Conservation (phyloP, 2,329 filamentous ascomycete species). For the Phialophora verrucosa region DNA sequence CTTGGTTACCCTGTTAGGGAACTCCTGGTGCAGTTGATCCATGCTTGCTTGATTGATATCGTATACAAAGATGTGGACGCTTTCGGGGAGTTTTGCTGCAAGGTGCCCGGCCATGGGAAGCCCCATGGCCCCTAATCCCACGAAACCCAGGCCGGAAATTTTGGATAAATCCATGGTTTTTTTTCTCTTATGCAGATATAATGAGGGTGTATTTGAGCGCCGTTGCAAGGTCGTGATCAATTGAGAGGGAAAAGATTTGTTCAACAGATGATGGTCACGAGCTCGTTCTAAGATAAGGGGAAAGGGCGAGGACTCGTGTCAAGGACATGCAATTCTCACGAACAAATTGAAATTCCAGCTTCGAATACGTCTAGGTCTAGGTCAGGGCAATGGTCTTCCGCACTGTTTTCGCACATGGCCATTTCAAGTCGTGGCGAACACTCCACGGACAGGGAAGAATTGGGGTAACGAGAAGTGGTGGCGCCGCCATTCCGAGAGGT, state of each 20-base stretch:
- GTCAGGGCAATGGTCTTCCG: not conserved
- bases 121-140: conserved; percentile 63
- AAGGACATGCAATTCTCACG: not conserved
- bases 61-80: conserved; percentile 55
- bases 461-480: not conserved
- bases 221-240: not conserved
- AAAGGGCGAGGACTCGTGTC: not conserved
- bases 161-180: conserved; percentile 28
- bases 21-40: conserved; percentile 51
- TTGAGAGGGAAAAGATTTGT: not conserved
- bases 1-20: conserved; percentile 48
- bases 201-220: not conserved
- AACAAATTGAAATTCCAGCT: not conserved
- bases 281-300: not conserved
- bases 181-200: not conserved
- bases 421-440: not conserved
- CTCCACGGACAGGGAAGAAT: not conserved
- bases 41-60: conserved; percentile 55
- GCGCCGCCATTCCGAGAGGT: not conserved
- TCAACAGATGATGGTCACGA: not conserved
- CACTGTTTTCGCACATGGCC: not conserved
- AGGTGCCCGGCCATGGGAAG: conserved; percentile 60
- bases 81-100: conserved; percentile 52
- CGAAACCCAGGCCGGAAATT: conserved; percentile 49
- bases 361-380: not conserved